phyloP scores from a whole-genome alignment of 2,329 filamentous ascomycete species.

The Kalmusia sp. region DNA sequence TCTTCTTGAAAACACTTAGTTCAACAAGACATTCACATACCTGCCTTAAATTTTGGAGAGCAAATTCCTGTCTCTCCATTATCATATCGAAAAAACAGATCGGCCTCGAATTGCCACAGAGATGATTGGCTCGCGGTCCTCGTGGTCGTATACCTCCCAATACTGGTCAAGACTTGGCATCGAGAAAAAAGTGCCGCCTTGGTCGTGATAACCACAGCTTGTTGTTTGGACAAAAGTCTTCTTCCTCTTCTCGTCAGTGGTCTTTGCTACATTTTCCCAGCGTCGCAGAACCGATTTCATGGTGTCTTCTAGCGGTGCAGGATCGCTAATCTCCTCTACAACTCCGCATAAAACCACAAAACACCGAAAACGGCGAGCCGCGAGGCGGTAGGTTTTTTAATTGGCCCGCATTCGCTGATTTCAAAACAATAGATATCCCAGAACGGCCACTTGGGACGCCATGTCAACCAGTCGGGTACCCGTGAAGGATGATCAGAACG shows the following conservation, averaged over 20 bases:
- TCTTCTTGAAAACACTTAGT: neutral
- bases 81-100: neutral
- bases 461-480: slow-evolving; percentile 3
- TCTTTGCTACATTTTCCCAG: neutral
- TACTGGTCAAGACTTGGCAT: neutral
- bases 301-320: neutral
- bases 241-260: neutral
- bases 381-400: neutral
- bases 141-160: neutral
- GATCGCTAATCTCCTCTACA: neutral
- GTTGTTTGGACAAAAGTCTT: neutral
- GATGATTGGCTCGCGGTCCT: neutral
- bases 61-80: neutral
- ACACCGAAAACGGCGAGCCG: neutral
- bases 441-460: neutral
- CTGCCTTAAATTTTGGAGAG: neutral
- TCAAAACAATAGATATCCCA: neutral
- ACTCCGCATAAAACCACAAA: slow-evolving; percentile 1
- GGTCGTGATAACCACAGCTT: neutral
- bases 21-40: neutral
- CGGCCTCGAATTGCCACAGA: neutral
- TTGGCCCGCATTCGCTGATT: neutral
- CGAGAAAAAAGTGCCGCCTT: neutral
- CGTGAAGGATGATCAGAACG: neutral
- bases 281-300: neutral